Percentiles rank a stretch among this genome's conserved stretches.
phyloP scores from a whole-genome alignment of 2,329 filamentous ascomycete species.

The Teratosphaeria zuluensis region DNA sequence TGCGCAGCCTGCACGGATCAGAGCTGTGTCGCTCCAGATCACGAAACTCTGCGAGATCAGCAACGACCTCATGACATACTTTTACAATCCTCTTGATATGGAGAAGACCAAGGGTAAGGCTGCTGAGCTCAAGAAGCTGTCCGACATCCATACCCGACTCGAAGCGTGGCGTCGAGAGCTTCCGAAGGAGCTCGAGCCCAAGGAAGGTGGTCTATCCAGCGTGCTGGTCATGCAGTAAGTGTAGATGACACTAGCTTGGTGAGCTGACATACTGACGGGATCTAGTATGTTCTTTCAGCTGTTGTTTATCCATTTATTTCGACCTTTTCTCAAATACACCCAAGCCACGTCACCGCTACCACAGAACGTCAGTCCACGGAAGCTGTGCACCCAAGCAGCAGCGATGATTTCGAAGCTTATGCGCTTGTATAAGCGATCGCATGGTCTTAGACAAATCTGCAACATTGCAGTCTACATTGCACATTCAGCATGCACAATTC shows the following conservation, averaged over 20 bases:
- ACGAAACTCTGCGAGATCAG: conserved; percentile 85
- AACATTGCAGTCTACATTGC: conserved; percentile 95
- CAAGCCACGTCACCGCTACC: conserved; percentile 74
- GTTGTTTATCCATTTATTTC: conserved; percentile 89
- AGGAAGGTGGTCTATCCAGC: conserved; percentile 79
- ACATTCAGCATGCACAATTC: conserved; percentile 89
- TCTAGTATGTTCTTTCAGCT: conserved; percentile 93
- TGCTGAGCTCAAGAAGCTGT: conserved; percentile 81
- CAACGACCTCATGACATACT: conserved; percentile 76
- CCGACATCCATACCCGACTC: conserved; percentile 78
- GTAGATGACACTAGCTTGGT: background rate
- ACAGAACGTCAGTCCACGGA: conserved; percentile 76
- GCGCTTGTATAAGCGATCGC: conserved; percentile 83
- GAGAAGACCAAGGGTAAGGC: conserved; percentile 61
- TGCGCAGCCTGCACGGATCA: conserved; percentile 71
- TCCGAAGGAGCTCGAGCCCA: conserved; percentile 78
- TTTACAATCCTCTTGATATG: conserved; percentile 69
- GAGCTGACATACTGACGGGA: conserved; percentile 13
- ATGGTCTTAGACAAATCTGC: conserved; percentile 85
- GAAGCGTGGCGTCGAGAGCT: conserved; percentile 82
- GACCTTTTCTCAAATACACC: conserved; percentile 86
- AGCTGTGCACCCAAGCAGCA: conserved; percentile 83
- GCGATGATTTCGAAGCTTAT: conserved; percentile 87
- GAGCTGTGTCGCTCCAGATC: conserved; percentile 73
- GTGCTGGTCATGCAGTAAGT: conserved; percentile 81